phyloP scores from a whole-genome alignment of 2,329 filamentous ascomycete species.

The Aspergillus puulaauensis region DNA sequence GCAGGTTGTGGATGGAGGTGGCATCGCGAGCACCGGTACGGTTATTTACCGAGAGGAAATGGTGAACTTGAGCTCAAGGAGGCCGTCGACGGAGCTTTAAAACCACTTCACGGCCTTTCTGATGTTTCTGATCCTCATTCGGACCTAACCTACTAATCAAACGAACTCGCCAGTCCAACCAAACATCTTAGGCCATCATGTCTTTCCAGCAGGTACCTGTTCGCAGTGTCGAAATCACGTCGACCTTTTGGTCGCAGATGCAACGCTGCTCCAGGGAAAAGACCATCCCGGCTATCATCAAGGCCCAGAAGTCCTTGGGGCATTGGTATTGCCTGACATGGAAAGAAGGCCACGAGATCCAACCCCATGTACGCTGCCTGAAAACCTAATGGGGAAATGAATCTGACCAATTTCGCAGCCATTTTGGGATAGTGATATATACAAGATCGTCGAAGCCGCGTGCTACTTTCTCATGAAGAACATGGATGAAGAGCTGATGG shows the following conservation, averaged over 20 bases:
- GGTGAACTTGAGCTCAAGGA: too few species aligned
- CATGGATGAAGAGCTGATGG: conserved; percentile 48
- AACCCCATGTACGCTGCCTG: conserved; percentile 31
- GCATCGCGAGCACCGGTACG: too few species aligned
- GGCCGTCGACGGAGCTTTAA: too few species aligned
- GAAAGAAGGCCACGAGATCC: conserved; percentile 38
- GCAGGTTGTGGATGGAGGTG: too few species aligned
- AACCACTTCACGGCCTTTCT: too few species aligned
- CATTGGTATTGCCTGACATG: conserved; percentile 23
- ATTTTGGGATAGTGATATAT: conserved; percentile 61
- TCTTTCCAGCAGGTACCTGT: conserved; percentile 2
- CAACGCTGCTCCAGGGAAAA: conserved; percentile 15
- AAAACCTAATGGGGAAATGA: neutral
- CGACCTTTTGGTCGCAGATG: conserved; percentile 19
- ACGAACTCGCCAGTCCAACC: too few species aligned
- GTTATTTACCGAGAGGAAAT: too few species aligned
- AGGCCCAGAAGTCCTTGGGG: conserved; percentile 16
- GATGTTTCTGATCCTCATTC: too few species aligned
- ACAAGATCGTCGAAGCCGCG: conserved; percentile 64
- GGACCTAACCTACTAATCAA: too few species aligned
- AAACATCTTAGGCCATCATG: neutral
- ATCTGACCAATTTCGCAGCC: conserved; percentile 23
- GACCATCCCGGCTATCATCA: conserved; percentile 21
- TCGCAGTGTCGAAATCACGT: conserved; percentile 18
- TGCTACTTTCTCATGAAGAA: conserved; percentile 53